Conservation (phyloP, 306 rosid species). For the Elaeagnus macrophylla region DNA sequence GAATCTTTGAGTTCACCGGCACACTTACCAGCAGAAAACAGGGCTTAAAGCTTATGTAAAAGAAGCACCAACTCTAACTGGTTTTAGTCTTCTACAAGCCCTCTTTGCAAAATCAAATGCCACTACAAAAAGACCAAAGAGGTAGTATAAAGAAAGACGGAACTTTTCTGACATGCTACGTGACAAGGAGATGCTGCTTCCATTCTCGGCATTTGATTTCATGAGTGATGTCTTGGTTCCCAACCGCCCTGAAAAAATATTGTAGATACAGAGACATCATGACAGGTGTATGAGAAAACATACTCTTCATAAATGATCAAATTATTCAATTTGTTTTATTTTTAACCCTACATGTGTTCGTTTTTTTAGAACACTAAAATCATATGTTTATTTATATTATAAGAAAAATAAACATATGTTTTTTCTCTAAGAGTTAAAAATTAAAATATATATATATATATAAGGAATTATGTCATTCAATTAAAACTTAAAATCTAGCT, state of each 20-base stretch:
- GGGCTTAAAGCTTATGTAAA: slow-evolving; percentile 18
- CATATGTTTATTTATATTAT: too few species aligned
- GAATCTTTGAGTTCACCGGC: slow-evolving; percentile 4
- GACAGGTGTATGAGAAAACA: too few species aligned
- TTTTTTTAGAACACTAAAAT: too few species aligned
- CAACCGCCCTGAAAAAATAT: slow-evolving; percentile 52
- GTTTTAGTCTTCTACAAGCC: slow-evolving; percentile 43
- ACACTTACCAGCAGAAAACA: slow-evolving; percentile 25
- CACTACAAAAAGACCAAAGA: slow-evolving; percentile 49
- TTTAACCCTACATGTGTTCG: too few species aligned
- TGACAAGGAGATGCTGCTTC: slow-evolving; percentile 26
- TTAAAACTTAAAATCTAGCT: too few species aligned
- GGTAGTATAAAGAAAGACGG: slow-evolving; percentile 38
- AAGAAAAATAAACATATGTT: too few species aligned
- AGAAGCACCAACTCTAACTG: slow-evolving; percentile 55
- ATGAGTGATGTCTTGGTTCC: slow-evolving; percentile 26
- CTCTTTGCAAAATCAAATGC: slow-evolving; percentile 36
- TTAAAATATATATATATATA: too few species aligned
- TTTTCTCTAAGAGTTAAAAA: too few species aligned
- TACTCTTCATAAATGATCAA: too few species aligned
- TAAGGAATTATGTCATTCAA: too few species aligned
- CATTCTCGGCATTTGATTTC: slow-evolving; percentile 33
- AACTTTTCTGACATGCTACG: slow-evolving; percentile 35
- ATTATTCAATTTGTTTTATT: too few species aligned
- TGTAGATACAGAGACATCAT: neutral